Percentiles rank a stretch among this genome's conserved stretches.
Conservation (phyloP, 345 rosid genomes). For the Eucalyptus guilfoylei region DNA sequence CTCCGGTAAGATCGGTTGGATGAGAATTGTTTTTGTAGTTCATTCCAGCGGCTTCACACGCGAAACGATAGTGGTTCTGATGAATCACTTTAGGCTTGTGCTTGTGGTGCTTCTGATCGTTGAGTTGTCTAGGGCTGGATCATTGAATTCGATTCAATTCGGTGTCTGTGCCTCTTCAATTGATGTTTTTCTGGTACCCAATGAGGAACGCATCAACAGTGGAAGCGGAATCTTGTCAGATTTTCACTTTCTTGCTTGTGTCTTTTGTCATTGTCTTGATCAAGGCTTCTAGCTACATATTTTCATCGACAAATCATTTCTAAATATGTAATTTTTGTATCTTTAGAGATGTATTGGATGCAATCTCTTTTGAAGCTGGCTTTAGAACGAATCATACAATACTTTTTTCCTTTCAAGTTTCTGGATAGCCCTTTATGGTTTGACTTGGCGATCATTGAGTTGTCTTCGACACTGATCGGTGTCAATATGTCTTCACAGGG, state of each 20-base stretch:
- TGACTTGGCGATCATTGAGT: background rate
- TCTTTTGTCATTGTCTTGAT: background rate
- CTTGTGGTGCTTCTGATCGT: background rate
- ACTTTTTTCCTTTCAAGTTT: background rate
- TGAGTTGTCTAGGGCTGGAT: background rate
- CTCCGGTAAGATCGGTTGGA: slow-evolving; percentile 36
- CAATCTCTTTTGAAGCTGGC: background rate
- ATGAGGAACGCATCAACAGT: background rate
- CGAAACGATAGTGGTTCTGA: background rate
- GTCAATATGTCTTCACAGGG: background rate
- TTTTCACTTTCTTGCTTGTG: background rate
- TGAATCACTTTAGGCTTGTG: background rate
- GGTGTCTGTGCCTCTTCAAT: background rate
- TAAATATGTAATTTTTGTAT: background rate
- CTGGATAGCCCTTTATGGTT: background rate
- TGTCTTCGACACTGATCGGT: background rate
- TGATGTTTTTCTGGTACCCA: background rate
- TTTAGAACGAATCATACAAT: background rate
- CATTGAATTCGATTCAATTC: background rate
- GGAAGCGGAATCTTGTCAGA: background rate
- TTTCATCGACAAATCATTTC: background rate
- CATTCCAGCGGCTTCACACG: background rate
- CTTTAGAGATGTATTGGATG: background rate
- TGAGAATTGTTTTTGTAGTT: background rate
- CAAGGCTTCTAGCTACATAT: background rate